phyloP scores from a whole-genome alignment of 805 yeast species.

The Metahyphopichia silvanorum region DNA sequence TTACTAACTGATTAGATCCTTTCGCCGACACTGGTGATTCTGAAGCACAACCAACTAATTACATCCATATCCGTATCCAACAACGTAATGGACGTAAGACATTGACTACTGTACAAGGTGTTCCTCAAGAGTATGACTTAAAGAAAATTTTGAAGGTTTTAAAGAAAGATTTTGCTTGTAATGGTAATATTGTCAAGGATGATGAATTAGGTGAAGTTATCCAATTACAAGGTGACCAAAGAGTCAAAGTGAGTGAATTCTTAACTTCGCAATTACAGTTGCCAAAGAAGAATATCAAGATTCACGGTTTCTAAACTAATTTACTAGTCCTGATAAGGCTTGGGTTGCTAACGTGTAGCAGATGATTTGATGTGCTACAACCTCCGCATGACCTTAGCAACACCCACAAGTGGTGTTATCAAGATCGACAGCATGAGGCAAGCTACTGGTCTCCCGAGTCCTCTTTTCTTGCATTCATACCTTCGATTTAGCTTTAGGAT shows the following conservation, averaged over 20 bases:
- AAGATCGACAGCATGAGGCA: too few relatives aligned
- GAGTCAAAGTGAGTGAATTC: constrained; percentile 93
- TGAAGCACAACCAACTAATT: constrained; percentile 92
- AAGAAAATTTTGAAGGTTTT: constrained; percentile 90
- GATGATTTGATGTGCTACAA: too few relatives aligned
- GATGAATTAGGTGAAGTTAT: constrained; percentile 95
- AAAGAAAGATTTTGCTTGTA: constrained; percentile 98
- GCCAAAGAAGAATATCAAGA: constrained; percentile 94
- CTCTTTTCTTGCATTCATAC: too few relatives aligned
- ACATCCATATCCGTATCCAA: constrained; percentile 97
- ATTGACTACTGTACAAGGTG: constrained; percentile 96
- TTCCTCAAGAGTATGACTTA: constrained; percentile 90
- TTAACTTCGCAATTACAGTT: constrained; percentile 81
- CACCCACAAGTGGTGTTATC: too few relatives aligned
- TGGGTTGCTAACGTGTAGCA: too few relatives aligned
- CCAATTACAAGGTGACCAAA: constrained; percentile 98
- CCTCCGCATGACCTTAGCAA: too few relatives aligned
- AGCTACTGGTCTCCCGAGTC: too few relatives aligned
- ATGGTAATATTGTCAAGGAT: constrained; percentile 96
- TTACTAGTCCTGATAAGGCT: too few relatives aligned
- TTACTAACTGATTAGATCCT: constrained; percentile 56
- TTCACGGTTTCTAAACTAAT: constrained; percentile 82
- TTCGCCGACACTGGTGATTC: constrained; percentile 99
- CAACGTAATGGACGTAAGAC: constrained; percentile 99
- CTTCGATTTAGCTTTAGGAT: too few relatives aligned